Evolutionary conservation across 2,329 filamentous ascomycete genomes (phyloP), one percentile per base, ranked within the genome.

Genomic region (Thermomyces lanuginosus): DNA sequence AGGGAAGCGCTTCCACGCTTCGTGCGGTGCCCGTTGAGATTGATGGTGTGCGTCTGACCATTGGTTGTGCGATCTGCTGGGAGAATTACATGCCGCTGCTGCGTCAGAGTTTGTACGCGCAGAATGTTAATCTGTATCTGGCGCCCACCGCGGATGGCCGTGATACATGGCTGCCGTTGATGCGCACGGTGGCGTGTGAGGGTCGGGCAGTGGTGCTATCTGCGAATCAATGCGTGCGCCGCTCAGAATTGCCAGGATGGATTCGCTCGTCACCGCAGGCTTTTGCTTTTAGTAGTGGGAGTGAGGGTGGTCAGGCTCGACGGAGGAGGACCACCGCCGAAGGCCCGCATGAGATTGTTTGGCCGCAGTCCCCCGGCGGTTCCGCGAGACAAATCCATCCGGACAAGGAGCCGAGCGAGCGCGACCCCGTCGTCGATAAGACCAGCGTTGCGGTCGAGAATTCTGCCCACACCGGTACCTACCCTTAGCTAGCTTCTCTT

Each of bases 1-100:
- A 92, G 48, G 84, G 83, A 21, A 76, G 73, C 2, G 71, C 84
- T 0, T 69, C 69, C 1, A 89, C 81, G 3, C 64, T 93, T 15
- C 70, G 71, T 35, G 84, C 83, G 3, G 71, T 92, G 1, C 76
- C 71, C 14, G 83, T 82, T 1, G 69, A 63, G 13, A 82, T 93
- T 48, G 75, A 76, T 34, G 82, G 81, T 26, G 69, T 83, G 2
- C 72, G 71, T 36, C 56, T 93, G 33, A 86, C 80, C 30, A 66
- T 93, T 33, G 84, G 76, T 0, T 73, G 78, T 3, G 86, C 83
- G 3, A 91, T 95, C 38, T 92, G 84, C 61, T 93, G 84, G 84
- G 84, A 95, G 52, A 92, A 80, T 51, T 92, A 86, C 56, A 93
- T 92, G 83, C 84, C 84, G 0, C 59, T 93, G 10, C 61, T 93